A percentile compares a stretch with the other conserved stretches of the same genome.
Conservation (phyloP, 306 rosid species). For the Carpinus viminea region DNA sequence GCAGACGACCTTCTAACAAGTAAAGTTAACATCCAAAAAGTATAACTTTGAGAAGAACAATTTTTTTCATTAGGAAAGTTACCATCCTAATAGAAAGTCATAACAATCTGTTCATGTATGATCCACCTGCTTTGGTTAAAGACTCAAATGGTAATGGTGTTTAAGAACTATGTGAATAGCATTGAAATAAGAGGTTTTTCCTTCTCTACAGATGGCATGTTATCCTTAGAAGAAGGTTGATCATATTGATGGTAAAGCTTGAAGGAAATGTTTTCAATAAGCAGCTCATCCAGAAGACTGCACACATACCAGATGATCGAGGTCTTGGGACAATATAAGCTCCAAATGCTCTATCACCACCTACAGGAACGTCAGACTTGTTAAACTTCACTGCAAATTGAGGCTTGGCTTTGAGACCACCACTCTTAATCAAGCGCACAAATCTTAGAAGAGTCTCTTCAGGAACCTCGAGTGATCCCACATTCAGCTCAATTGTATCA, state of each 20-base stretch:
- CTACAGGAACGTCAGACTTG: constrained; percentile 72
- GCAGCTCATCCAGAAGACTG: not conserved
- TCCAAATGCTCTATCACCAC: constrained; percentile 76
- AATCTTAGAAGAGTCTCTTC: constrained; percentile 83
- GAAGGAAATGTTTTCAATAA: not conserved
- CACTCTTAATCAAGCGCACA: constrained; percentile 75
- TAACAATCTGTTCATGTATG: not conserved
- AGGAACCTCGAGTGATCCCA: constrained; percentile 65
- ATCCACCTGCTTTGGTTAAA: not conserved
- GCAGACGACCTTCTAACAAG: not conserved
- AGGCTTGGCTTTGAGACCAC: constrained; percentile 76
- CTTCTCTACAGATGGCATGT: not conserved
- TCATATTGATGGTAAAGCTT: not conserved
- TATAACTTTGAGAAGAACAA: not conserved
- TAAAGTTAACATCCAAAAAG: not conserved
- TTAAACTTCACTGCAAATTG: constrained; percentile 73
- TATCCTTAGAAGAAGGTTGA: not conserved
- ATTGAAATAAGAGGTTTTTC: not conserved
- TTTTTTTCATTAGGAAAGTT: not conserved
- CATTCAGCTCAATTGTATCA: constrained; percentile 79
- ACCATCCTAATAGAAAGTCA: not conserved
- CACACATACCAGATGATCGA: constrained; percentile 68
- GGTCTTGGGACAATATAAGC: constrained; percentile 69
- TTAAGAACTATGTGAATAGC: not conserved
- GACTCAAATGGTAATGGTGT: not conserved